Evolutionary conservation across 768 basidiomycete genomes (phyloP), one percentile per base, ranked within the genome.

Genomic region (Collybia nuda): DNA sequence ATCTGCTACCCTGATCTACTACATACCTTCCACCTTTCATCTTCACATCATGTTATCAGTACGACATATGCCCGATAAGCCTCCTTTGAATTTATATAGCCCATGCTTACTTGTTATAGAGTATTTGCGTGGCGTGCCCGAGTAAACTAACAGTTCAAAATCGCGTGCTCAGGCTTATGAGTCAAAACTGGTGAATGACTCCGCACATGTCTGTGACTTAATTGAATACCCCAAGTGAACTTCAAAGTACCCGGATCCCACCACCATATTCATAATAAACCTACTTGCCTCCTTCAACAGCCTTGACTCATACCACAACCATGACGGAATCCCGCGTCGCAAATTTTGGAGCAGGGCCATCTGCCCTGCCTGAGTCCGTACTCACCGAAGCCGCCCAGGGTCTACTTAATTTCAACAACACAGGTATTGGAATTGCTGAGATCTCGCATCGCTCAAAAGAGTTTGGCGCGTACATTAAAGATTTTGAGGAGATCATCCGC

Each of bases 341-440:
- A 63, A 98, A 99, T 75, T 93, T 98, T 67, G 90, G 93, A 44
- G 88, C 97, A 45, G 97, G 97, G 1, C 97, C 97, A 14, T 97
- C 94, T 17, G 87, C 90, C 0, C 77, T 99, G 37, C 97, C 97
- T 14, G 78, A 84, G n/a, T 73, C 84, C 3, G 92, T 98, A 24
- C 82, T 99, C 47, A 70, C 85, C 59, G 84, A 94, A 64, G 93
- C 95, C 2, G 79, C 88, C 12, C 72, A 80, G 54, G 93, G 89
- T 14, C 77, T 98, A n/a, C 74, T 99, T 60, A 89, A 98, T 76
- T 98, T 93, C 69, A 75, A 86, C 49, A 79, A 79, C 41, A 95
- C 91, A 2, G 97, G 97, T 22, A 95, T 98, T 53, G 97, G 97
- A 39, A 84, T 99, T 64, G 90, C 93, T 38, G 97, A 99, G 69